These are phyloP conservation scores for Fusarium devonianum DNA, from an alignment of 2,329 filamentous ascomycete genomes.

Conservation along the genomic window DNA sequence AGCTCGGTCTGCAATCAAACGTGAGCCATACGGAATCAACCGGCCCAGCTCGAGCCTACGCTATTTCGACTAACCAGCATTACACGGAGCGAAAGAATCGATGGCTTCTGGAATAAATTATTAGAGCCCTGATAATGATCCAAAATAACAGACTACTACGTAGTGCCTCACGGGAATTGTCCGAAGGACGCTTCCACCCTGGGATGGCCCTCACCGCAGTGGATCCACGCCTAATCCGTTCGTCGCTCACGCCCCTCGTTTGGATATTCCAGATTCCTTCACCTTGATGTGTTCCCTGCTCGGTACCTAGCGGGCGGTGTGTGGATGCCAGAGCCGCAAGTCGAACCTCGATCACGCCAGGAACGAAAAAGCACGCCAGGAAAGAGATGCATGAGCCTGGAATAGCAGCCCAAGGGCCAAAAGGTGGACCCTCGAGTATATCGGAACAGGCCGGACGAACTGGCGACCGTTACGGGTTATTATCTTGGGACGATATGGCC, in stretches of 20 bases:
- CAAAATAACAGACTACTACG: background rate
- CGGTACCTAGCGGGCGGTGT: conserved; percentile 30
- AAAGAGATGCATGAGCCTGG: background rate
- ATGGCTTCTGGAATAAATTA: conserved; percentile 2
- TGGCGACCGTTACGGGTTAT: conserved; percentile 17
- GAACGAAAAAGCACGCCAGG: conserved; percentile 22
- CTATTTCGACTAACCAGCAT: conserved; percentile 6
- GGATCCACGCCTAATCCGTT: no score
- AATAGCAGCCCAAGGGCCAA: conserved; percentile 7
- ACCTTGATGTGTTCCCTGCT: conserved; percentile 20
- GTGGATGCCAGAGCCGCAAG: conserved; percentile 22
- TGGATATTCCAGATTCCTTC: conserved; percentile 23
- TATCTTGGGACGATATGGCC: conserved; percentile 14
- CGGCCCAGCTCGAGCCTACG: conserved; percentile 8
- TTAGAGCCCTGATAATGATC: background rate
- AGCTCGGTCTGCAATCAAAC: background rate
- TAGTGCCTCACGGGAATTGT: conserved; percentile 32
- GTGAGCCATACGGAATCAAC: conserved; percentile 20
- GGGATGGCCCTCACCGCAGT: conserved; percentile 13
- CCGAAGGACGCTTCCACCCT: conserved; percentile 27
- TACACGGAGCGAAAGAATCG: background rate
- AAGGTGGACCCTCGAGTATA: conserved; percentile 12
- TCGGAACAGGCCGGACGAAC: conserved; percentile 36
- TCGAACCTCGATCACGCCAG: conserved; percentile 30
- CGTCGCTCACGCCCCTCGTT: conserved; percentile 10